These are phyloP conservation scores for Gynochthodes officinalis DNA, from an alignment of 257 asterid species.

Conservation along the genomic window DNA sequence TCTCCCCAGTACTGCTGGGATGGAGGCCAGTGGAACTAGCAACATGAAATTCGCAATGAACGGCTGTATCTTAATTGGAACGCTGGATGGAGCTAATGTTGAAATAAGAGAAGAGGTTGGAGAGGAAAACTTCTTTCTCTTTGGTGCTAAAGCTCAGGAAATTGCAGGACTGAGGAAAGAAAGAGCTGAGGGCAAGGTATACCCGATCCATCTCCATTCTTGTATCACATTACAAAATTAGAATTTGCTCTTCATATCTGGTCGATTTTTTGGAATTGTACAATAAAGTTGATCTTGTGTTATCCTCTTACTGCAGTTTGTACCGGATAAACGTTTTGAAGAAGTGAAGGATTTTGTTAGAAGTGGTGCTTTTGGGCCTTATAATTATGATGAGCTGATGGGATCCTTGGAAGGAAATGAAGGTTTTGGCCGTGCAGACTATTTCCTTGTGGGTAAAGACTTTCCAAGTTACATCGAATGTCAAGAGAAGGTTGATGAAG, in stretches of 20 bases:
- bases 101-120: constrained; percentile 91
- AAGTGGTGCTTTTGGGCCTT: constrained; percentile 67
- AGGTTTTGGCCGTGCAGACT: constrained; percentile 77
- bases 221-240: too few relatives aligned
- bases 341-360: constrained; percentile 62
- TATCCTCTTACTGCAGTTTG: constrained; percentile 46
- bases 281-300: background rate
- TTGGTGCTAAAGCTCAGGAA: constrained; percentile 87
- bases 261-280: background rate
- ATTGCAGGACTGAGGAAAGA: constrained; percentile 70
- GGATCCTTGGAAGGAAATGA: constrained; percentile 88
- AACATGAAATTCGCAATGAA: constrained; percentile 91
- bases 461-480: constrained; percentile 84
- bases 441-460: constrained; percentile 91
- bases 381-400: constrained; percentile 50
- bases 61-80: constrained; percentile 79
- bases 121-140: constrained; percentile 78
- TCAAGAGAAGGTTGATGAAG: constrained; percentile 83
- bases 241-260: background rate
- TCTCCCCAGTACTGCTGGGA: constrained; percentile 70
- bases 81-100: constrained; percentile 86
- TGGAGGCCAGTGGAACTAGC: constrained; percentile 97
- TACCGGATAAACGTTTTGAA: constrained; percentile 63
- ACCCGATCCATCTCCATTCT: constrained; percentile 4
- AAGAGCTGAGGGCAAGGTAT: constrained; percentile 81